These are phyloP conservation scores for Alternaria ethzedia DNA, from an alignment of 2,329 filamentous ascomycete genomes.

Conservation along the genomic window DNA sequence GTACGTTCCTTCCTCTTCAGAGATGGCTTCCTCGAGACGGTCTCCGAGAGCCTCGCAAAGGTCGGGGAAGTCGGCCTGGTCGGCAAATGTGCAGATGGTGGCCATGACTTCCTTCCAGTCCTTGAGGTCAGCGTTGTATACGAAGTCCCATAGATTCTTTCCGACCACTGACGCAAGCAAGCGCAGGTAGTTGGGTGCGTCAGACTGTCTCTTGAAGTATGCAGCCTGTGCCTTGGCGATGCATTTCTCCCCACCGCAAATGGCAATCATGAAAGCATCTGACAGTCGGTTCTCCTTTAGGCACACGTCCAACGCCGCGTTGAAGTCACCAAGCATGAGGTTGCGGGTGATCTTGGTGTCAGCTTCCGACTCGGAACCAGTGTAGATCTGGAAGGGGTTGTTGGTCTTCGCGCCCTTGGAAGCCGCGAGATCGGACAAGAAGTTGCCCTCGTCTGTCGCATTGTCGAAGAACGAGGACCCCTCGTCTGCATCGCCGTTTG, in stretches of 20 bases:
- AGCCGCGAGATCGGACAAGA: constrained; percentile 81
- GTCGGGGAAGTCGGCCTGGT: constrained; percentile 88
- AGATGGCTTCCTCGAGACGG: constrained; percentile 75
- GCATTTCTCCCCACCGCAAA: constrained; percentile 91
- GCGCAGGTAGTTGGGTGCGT: constrained; percentile 88
- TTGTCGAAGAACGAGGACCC: constrained; percentile 81
- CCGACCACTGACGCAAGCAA: constrained; percentile 89
- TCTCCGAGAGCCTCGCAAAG: constrained; percentile 95
- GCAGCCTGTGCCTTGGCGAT: constrained; percentile 92
- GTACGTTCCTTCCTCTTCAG: constrained; percentile 56
- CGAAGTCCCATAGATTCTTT: constrained; percentile 98
- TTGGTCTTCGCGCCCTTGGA: constrained; percentile 93
- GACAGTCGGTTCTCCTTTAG: constrained; percentile 88
- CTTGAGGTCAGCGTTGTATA: constrained; percentile 89
- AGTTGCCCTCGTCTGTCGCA: constrained; percentile 74
- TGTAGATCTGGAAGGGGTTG: constrained; percentile 90
- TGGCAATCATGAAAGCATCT: constrained; percentile 97
- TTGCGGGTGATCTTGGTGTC: constrained; percentile 88
- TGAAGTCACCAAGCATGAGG: constrained; percentile 88
- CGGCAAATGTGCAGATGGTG: constrained; percentile 91
- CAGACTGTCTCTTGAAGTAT: constrained; percentile 83
- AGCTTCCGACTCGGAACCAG: constrained; percentile 79
- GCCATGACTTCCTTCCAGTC: constrained; percentile 99
- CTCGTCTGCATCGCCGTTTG: constrained; percentile 53
- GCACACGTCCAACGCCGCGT: constrained; percentile 86